Conservation (phyloP, 164 flowering plant species). For the Brasenia schreberi region DNA sequence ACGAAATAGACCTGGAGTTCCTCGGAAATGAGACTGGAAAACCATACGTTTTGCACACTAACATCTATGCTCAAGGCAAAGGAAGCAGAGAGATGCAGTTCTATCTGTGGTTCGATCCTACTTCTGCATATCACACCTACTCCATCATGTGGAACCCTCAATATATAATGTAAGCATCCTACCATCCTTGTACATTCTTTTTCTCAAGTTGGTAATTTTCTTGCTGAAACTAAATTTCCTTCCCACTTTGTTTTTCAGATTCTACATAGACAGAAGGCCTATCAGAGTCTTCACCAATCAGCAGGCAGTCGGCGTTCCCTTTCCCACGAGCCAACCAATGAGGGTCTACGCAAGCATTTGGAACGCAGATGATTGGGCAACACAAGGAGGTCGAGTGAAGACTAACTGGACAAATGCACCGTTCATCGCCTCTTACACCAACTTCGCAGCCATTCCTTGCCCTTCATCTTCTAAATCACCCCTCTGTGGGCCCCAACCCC, state of each 20-base stretch:
- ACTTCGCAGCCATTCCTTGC: constrained; percentile 3
- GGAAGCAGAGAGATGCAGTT: constrained; percentile 7
- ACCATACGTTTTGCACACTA: constrained; percentile 6
- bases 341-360: constrained; percentile 4
- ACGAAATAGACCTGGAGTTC: constrained; percentile 7
- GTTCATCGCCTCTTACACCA: constrained; percentile 4
- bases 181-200: not conserved
- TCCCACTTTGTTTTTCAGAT: constrained; percentile 2
- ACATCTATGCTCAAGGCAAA: constrained; percentile 5
- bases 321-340: constrained; percentile 4
- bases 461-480: not conserved
- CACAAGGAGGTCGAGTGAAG: constrained; percentile 3
- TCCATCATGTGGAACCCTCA: constrained; percentile 8
- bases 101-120: constrained; percentile 8
- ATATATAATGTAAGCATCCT: constrained; percentile 1
- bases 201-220: not conserved
- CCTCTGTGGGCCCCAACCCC: not conserved
- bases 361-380: constrained; percentile 10
- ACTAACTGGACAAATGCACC: constrained; percentile 5
- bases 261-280: constrained; percentile 6
- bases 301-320: constrained; percentile 4
- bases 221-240: not conserved
- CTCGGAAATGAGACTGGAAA: constrained; percentile 5
- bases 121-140: constrained; percentile 1
- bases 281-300: constrained; percentile 5